Evolutionary conservation across 1,284 basidiomycete species (phyloP).

Genomic region (Cryptococcus sp.): DNA sequence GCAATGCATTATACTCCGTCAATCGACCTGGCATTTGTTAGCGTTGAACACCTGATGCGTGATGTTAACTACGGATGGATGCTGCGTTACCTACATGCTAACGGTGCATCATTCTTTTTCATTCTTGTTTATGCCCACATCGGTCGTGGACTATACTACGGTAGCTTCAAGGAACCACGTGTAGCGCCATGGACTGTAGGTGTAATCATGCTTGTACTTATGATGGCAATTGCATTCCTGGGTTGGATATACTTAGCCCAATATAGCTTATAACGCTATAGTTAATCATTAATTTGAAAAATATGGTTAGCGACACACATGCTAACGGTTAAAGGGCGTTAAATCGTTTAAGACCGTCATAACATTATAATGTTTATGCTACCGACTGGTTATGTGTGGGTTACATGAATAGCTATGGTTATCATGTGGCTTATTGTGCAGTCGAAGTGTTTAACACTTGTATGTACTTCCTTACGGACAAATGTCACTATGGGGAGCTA

Average conservation of each 20-base stretch:
- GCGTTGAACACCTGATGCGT: slow-evolving; percentile 34
- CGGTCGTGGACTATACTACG: slow-evolving; percentile 42
- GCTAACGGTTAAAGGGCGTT: too few relatives aligned
- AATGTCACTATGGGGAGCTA: slow-evolving; percentile 39
- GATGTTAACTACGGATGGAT: slow-evolving; percentile 38
- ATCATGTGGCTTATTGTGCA: too few relatives aligned
- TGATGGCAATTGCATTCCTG: slow-evolving; percentile 39
- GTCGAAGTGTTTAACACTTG: too few relatives aligned
- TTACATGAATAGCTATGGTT: too few relatives aligned
- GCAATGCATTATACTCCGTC: slow-evolving; percentile 42
- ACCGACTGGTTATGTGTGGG: too few relatives aligned
- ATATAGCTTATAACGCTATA: too few relatives aligned
- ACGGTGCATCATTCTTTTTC: slow-evolving; percentile 44
- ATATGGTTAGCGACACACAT: too few relatives aligned
- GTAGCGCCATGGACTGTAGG: slow-evolving; percentile 37
- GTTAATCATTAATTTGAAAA: too few relatives aligned
- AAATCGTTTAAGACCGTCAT: too few relatives aligned
- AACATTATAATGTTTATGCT: too few relatives aligned
- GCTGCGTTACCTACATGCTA: slow-evolving; percentile 42
- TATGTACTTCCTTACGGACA: slow-evolving; percentile 40
- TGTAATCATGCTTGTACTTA: slow-evolving; percentile 39
- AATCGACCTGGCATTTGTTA: slow-evolving; percentile 36
- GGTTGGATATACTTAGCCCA: too few relatives aligned
- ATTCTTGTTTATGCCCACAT: slow-evolving; percentile 43
- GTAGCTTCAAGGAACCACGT: slow-evolving; percentile 42